A percentile compares a stretch with the other conserved stretches of the same genome.
Evolutionary conservation across 805 yeast genomes (phyloP).

Genomic region (Cyberlindnera mycetangii): DNA sequence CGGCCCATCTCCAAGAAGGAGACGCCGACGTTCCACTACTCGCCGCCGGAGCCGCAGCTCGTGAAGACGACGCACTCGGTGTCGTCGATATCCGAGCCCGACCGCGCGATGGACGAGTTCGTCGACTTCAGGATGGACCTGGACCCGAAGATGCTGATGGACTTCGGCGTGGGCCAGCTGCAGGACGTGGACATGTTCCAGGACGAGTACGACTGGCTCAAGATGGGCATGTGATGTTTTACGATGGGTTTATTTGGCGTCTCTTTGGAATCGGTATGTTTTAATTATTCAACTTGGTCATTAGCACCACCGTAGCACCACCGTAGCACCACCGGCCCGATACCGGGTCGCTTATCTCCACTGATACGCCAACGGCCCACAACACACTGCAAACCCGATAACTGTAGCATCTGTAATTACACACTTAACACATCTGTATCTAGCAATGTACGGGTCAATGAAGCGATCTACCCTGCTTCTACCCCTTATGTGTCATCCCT

Average conservation of each 20-base stretch:
- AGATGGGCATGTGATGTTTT: constrained; percentile 20
- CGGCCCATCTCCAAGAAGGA: constrained; percentile 51
- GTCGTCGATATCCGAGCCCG: constrained; percentile 18
- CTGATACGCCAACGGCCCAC: too few species aligned
- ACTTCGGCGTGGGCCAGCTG: constrained; percentile 10
- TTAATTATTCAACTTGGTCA: too few species aligned
- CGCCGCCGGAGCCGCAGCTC: constrained; percentile 10
- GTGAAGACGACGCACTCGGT: constrained; percentile 13
- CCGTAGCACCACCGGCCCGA: too few species aligned
- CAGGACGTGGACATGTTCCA: constrained; percentile 15
- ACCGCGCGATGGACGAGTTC: constrained; percentile 19
- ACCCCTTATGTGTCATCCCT: neutral
- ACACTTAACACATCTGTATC: too few species aligned
- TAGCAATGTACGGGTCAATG: neutral
- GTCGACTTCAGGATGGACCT: constrained; percentile 17
- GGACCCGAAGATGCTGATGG: constrained; percentile 8
- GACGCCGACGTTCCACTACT: constrained; percentile 9
- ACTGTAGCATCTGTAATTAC: too few species aligned
- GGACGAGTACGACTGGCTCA: constrained; percentile 25
- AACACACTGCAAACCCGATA: too few species aligned
- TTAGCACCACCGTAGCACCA: too few species aligned
- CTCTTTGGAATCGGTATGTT: too few species aligned
- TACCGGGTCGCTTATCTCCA: too few species aligned
- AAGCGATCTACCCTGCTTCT: neutral
- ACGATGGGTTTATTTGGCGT: too few species aligned